phyloP scores from a whole-genome alignment of 192 early-diverging fungal genomes.

The Entomortierella beljakovae region DNA sequence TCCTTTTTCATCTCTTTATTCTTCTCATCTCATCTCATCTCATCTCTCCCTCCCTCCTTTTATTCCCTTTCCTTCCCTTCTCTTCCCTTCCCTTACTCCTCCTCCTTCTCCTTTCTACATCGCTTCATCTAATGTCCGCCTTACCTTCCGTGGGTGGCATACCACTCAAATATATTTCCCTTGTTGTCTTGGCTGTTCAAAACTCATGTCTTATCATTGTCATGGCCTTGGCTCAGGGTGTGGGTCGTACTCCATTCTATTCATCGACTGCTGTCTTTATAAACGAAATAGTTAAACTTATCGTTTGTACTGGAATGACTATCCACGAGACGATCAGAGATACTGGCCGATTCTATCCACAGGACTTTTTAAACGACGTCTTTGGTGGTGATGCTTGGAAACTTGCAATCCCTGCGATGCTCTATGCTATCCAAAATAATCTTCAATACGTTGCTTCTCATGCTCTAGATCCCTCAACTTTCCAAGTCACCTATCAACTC shows the following conservation, averaged over 20 bases:
- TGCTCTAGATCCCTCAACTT: constrained; percentile 91
- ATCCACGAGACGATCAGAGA: constrained; percentile 41
- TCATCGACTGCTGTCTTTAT: constrained; percentile 95
- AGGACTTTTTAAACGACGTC: constrained; percentile 58
- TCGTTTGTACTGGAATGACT: constrained; percentile 62
- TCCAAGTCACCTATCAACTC: constrained; percentile 97
- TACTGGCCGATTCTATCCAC: constrained; percentile 32
- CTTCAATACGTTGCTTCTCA: constrained; percentile 93
- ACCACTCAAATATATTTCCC: constrained; percentile 89
- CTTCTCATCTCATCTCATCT: background rate
- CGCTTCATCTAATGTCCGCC: constrained; percentile 22
- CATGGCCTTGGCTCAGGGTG: constrained; percentile 70
- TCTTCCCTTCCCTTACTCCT: background rate
- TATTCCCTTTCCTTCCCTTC: background rate
- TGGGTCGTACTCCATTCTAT: constrained; percentile 62
- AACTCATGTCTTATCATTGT: constrained; percentile 88
- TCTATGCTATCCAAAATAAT: constrained; percentile 98
- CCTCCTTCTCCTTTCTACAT: background rate
- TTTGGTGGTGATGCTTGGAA: constrained; percentile 80
- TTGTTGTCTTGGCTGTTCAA: constrained; percentile 89
- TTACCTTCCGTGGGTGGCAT: constrained; percentile 56
- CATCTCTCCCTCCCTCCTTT: background rate
- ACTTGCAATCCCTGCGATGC: constrained; percentile 88
- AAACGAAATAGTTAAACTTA: constrained; percentile 85
- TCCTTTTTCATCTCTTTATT: background rate